Evolutionary conservation across 768 basidiomycete genomes (phyloP), one percentile per base, ranked within the genome.

Genomic region (Myochromella boudieri): DNA sequence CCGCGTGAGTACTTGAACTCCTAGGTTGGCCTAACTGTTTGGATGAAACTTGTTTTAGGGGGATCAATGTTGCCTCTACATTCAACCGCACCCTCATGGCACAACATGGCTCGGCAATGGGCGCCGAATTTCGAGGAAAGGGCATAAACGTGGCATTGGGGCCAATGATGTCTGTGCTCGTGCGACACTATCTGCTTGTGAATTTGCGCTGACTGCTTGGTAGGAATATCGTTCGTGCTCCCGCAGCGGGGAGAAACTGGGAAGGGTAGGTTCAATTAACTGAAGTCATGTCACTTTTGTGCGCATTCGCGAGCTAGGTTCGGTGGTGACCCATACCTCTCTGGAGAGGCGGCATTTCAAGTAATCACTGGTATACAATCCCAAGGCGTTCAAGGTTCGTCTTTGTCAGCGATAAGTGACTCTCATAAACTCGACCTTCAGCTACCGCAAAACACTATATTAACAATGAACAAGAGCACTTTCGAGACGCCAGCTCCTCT

Each of bases 101-200:
- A 51, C 65, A 72, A 38, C 70, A 83, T 28, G 84, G 79, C 9
- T 61, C 60, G 14, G 78, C 79, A 0, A 73, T 86, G 60, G 84
- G 83, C 1, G 60, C 68, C 18, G 85, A 87, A 58, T 80, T 80
- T 64, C 69, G 68, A 36, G 79, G 75, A 31, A 81, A 83, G 61
- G 85, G 85, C 20, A 73, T 81, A 7, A 60, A 85, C 60, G 73
- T 79, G 41, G 72, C 67, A 7, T 64, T 80, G 14, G 76, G 75
- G 1, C 78, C 78, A 1, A 71, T 71, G 64, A 78, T 78, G 75
- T 73, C 47, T 6, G 68, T 60, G 7, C 7, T 25, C 21, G 14
- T 15, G 6, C 44, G 28, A 10, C 17, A n/a, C 27, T 44, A 10
- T 7, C 12, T 17, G 22, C 17, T n/a, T 9, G 37, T 24, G 33